Evolutionary conservation across 176 grass and related monocot species (phyloP).

Genomic region (Carex myosuroides): DNA sequence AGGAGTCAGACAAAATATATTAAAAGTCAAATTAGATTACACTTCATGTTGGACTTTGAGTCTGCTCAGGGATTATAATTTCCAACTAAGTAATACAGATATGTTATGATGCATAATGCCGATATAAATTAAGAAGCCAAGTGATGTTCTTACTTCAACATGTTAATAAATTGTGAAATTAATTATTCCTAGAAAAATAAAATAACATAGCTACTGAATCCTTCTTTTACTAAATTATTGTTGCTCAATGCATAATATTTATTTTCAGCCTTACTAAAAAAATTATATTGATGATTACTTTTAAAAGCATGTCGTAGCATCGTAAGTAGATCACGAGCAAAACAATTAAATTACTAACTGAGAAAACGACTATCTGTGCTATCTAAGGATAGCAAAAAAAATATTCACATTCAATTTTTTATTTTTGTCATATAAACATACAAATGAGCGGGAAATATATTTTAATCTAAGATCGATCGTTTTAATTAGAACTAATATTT

Average conservation of each 20-base stretch:
- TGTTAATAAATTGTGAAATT: not conserved
- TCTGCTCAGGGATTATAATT: not conserved
- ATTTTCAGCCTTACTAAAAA: not conserved
- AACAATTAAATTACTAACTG: not conserved
- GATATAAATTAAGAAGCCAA: not conserved
- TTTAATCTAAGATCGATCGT: not conserved
- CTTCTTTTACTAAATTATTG: not conserved
- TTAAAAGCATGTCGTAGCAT: not conserved
- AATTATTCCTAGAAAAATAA: too few relatives aligned
- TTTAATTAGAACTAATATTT: not conserved
- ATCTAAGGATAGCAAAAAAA: not conserved
- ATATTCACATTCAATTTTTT: not conserved
- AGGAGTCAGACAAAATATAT: too few relatives aligned
- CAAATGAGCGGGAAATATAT: not conserved
- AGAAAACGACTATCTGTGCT: not conserved
- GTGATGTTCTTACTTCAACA: not conserved
- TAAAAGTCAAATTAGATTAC: too few relatives aligned
- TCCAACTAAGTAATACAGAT: not conserved
- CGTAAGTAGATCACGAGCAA: not conserved
- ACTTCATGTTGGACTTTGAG: too few relatives aligned
- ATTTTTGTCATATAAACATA: not conserved
- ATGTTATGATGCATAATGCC: not conserved
- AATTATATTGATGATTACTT: not conserved
- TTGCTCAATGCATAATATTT: not conserved
- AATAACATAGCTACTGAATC: too few relatives aligned